These are phyloP conservation scores for Kodamaea jinghongensis DNA, from an alignment of 805 yeast species.

Conservation along the genomic window DNA sequence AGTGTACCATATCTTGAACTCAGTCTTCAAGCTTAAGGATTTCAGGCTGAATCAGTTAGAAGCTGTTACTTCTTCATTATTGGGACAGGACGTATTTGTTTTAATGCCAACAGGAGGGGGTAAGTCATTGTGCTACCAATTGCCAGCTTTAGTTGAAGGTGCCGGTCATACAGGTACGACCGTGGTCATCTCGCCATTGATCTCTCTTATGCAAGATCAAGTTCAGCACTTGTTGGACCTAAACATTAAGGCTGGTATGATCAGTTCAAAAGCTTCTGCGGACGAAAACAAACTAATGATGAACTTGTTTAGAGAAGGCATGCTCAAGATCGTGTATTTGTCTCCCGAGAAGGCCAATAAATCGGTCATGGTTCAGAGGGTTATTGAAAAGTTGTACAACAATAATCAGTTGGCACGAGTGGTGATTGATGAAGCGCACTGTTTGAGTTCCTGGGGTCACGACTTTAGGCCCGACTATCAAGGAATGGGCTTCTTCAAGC, in stretches of 20 bases:
- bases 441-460: constrained; percentile 98
- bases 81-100: constrained; percentile 87
- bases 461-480: constrained; percentile 97
- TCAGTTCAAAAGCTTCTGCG: constrained; percentile 69
- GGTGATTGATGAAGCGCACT: constrained; percentile 96
- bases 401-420: constrained; percentile 68
- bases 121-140: constrained; percentile 90
- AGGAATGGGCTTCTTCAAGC: constrained; percentile 69
- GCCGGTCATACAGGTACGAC: constrained; percentile 84
- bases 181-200: constrained; percentile 88
- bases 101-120: constrained; percentile 99
- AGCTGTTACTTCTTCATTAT: constrained; percentile 73
- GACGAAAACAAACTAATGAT: constrained; percentile 64
- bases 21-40: constrained; percentile 57
- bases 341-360: constrained; percentile 94
- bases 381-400: constrained; percentile 56
- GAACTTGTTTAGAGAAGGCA: constrained; percentile 60
- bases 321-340: constrained; percentile 72
- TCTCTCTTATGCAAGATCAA: constrained; percentile 97
- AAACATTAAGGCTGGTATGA: constrained; percentile 80
- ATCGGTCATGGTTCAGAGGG: constrained; percentile 63
- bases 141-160: constrained; percentile 79
- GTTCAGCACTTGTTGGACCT: constrained; percentile 71
- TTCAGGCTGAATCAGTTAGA: constrained; percentile 85
- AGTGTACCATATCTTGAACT: constrained; percentile 52